These are phyloP conservation scores for Fraxinus ornus DNA, from an alignment of 305 asterid species.

Conservation along the genomic window DNA sequence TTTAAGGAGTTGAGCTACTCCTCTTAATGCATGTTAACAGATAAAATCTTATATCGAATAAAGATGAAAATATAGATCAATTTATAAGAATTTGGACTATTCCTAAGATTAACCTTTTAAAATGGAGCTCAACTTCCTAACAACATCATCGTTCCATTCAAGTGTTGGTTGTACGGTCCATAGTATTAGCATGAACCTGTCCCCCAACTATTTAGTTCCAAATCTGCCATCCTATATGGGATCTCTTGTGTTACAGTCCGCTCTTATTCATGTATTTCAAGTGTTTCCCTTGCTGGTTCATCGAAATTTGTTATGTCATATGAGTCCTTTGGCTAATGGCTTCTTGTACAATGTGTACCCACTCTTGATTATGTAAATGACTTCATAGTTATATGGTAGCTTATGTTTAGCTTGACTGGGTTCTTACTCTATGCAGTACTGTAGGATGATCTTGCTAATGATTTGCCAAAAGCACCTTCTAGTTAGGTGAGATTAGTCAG, in stretches of 20 bases:
- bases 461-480: constrained; percentile 77
- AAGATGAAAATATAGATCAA: too few relatives aligned
- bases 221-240: neutral
- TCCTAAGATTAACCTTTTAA: too few relatives aligned
- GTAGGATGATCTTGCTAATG: constrained; percentile 79
- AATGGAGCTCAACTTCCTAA: too few relatives aligned
- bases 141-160: neutral
- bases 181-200: neutral
- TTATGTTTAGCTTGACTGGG: constrained; percentile 28
- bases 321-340: neutral
- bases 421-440: constrained; percentile 47
- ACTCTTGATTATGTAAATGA: neutral
- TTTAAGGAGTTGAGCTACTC: too few relatives aligned
- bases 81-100: too few relatives aligned
- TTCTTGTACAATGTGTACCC: neutral
- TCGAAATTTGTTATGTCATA: neutral
- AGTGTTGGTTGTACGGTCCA: neutral
- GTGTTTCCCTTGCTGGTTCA: neutral
- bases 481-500: constrained; percentile 68
- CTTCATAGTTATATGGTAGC: too few relatives aligned
- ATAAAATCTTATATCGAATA: too few relatives aligned
- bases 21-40: too few relatives aligned
- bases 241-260: neutral
- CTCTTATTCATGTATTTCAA: neutral
- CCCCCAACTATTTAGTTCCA: neutral